Evolutionary conservation across 1,139 yeast genomes (phyloP).

Genomic region (Yamadazyma atmosphaerica): DNA sequence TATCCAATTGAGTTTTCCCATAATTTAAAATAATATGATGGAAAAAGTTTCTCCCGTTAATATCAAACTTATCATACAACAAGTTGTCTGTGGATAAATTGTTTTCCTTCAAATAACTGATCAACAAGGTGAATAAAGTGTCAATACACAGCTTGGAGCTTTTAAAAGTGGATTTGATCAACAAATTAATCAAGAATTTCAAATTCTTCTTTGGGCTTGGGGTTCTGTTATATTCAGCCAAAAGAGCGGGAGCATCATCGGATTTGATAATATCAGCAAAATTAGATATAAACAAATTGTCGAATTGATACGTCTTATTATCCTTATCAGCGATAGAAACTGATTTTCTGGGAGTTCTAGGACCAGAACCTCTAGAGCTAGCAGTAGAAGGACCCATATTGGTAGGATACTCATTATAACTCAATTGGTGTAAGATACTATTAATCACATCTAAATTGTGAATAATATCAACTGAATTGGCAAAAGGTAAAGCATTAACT

Average conservation of each 20-base stretch:
- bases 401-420: constrained; percentile 19
- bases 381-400: background rate
- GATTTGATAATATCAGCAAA: constrained; percentile 34
- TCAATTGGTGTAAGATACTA: constrained; percentile 45
- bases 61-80: constrained; percentile 62
- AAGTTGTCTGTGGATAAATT: constrained; percentile 24
- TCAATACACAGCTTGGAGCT: constrained; percentile 58
- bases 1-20: constrained; percentile 52
- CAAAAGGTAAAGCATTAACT: constrained; percentile 74
- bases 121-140: constrained; percentile 38
- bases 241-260: constrained; percentile 47
- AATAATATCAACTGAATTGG: constrained; percentile 62
- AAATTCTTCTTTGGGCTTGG: constrained; percentile 23
- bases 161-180: constrained; percentile 62
- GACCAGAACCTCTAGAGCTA: constrained; percentile 5
- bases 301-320: constrained; percentile 24
- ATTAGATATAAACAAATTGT: constrained; percentile 27
- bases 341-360: background rate
- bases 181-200: constrained; percentile 51
- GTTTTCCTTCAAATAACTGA: constrained; percentile 15
- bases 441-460: constrained; percentile 58
- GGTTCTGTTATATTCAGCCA: constrained; percentile 32
- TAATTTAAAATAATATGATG: constrained; percentile 79
- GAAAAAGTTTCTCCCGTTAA: constrained; percentile 79
- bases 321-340: constrained; percentile 2